Evolutionary conservation across 331 rosid genomes (phyloP).

Genomic region (Malus hybrid): DNA sequence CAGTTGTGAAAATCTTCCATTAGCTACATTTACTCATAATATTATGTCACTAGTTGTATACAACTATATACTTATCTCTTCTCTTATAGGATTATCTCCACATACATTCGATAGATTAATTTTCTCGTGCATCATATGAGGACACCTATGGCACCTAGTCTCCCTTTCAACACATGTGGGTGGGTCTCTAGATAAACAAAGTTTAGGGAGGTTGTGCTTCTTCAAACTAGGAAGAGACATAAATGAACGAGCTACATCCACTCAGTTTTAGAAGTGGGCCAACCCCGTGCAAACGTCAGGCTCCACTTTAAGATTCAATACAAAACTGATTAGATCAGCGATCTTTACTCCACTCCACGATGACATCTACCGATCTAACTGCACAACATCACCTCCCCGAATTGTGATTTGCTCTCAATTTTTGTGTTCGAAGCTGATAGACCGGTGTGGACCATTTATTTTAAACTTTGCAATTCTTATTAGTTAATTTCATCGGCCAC

Average conservation of each 20-base stretch:
- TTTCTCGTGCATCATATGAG: too few species aligned
- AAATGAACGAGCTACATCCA: neutral
- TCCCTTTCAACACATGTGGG: neutral
- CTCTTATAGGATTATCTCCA: too few species aligned
- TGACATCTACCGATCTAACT: neutral
- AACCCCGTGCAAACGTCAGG: constrained; percentile 9
- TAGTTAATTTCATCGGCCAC: too few species aligned
- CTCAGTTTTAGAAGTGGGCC: constrained; percentile 17
- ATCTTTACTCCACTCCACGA: neutral
- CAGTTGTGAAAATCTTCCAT: too few species aligned
- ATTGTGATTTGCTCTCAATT: too few species aligned
- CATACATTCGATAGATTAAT: too few species aligned
- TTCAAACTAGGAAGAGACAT: neutral
- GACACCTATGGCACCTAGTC: neutral
- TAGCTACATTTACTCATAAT: too few species aligned
- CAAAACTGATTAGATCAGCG: constrained; percentile 14
- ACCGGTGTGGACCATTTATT: too few species aligned
- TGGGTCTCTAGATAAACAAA: neutral
- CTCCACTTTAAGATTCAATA: constrained; percentile 6
- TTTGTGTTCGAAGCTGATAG: fast-evolving
- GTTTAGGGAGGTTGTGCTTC: constrained; percentile 1
- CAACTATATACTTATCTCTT: too few species aligned
- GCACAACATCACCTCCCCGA: neutral
- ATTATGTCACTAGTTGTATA: too few species aligned
- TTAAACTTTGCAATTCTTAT: fast-evolving